Base-by-base conservation (phyloP, 805 yeast species). In the Hanseniaspora guilliermondii region DNA sequence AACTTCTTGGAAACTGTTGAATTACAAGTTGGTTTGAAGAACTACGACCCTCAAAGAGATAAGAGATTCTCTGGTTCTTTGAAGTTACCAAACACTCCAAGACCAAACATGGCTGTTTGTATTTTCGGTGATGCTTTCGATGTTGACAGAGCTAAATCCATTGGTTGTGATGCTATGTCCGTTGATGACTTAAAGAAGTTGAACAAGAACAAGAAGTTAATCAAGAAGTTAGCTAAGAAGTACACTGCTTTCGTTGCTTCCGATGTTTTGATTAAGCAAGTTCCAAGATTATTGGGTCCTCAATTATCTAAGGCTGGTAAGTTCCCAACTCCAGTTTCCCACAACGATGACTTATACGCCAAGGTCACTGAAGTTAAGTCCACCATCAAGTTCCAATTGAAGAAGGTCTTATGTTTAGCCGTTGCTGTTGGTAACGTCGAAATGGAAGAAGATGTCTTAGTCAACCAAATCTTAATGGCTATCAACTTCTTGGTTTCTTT, bases 241-340 rank as follows among this genome's bases (percentile, higher is more conserved):
- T 93, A 93, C 94, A 88, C 87, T 75, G 97, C 98, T 68, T 93
- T 93, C 84, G 76, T 93, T 73, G 97, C 99, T 76, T 93, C 99
- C 65, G 98, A 93, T 77, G 95, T 86, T 65, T 86, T 93, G 76
- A 93, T 93, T 76, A 93, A 93, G 83, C 98, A 93, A 82, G 95
- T 93, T 74, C 99, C 99, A 78, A 93, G 99, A 85, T 83, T 93
- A 74, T 83, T 93, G 73, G 99, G 99, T 80, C 99, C 99, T 76
- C 96, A 91, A 77, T 87, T 93, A 73, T 93, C 98, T 67, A 93
- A 93, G 86, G 97, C 97, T 73, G 98, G 98, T 85, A 93, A 93
- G 91, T 93, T 93, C 96, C 99, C 99, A 77, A 91, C 97, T 75
- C 99, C 99, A 78, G 98, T 93, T 69, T 93, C 99, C 64, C 98